Evolutionary conservation across 352 stramenopile genomes (phyloP), one percentile per base, ranked within the genome.

Genomic region (Aphanomyces stellatus): DNA sequence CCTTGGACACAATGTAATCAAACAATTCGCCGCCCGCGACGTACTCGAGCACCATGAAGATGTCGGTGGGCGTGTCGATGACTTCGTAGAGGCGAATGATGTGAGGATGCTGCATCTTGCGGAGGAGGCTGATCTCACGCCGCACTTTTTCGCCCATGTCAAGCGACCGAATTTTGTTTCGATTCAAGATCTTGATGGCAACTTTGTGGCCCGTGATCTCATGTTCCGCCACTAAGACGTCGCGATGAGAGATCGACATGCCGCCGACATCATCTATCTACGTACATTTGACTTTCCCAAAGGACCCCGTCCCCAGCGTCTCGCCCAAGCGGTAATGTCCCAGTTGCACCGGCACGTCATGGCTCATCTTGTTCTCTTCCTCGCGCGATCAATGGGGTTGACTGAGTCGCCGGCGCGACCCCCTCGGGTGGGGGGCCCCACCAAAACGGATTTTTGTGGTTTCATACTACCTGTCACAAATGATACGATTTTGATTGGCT

Each of bases 1-100:
- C 89, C 74, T 96, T 98, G 15, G 89, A 98, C n/a, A 99, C 96
- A 77, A 99, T 99, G 77, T 99, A 99, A 78, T 99, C 97, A 93
- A 97, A 98, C 6, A 98, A 78, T 71, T 98, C 93, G 27, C 93
- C 93, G 22, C 93, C 93, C 15, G 88, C 85, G 37, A 98, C 91
- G 64, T 96, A 97, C 72, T 98, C 93, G 28, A 98, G 79, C 53
- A 98, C 82, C 77, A 98, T 91, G 72, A 96, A 98, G 51, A 98
- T 99, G 76, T 99, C 96, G 15, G 96, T 99, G 4, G 97, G 97
- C 17, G 97, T 99, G 75, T 99, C 97, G 56, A 99, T 98, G 28
- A 98, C 94, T 83, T 99, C 97, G 51, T 97, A 99, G 74, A 99
- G 78, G n/a, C 97, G 88, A 63, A 99, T 99, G 76, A 99, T 99